Evolutionary conservation across 164 flowering plant genomes (phyloP).

Genomic region (Aristolochia fimbriata): DNA sequence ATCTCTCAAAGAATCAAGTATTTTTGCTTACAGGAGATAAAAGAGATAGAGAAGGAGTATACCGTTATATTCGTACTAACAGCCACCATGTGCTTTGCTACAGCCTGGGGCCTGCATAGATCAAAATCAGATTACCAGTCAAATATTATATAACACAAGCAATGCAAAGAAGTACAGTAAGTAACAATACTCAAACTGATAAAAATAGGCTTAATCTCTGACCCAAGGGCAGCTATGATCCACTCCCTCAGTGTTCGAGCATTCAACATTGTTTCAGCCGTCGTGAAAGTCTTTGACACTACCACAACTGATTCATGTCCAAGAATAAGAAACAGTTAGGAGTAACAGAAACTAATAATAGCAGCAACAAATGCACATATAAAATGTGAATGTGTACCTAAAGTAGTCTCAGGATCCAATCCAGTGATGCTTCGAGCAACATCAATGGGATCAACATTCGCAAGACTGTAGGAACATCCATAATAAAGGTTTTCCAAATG

Average conservation of each 20-base stretch:
- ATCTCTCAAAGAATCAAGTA: too few relatives aligned
- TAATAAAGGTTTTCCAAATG: conserved; percentile 1
- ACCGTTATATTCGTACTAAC: conserved; percentile 93
- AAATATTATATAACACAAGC: not conserved
- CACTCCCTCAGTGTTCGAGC: conserved; percentile 95
- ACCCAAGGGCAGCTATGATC: conserved; percentile 88
- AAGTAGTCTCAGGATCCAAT: conserved; percentile 88
- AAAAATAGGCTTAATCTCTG: conserved; percentile 12
- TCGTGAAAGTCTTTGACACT: conserved; percentile 97
- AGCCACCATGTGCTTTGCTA: conserved; percentile 99
- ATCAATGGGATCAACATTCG: conserved; percentile 95
- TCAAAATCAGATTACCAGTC: not conserved
- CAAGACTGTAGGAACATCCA: conserved; percentile 49
- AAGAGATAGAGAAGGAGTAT: conserved; percentile 5
- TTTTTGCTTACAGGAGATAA: too few relatives aligned
- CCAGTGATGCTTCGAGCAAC: conserved; percentile 75
- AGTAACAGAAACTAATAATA: not conserved
- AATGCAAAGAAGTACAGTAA: not conserved
- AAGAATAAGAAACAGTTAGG: conserved; percentile 3
- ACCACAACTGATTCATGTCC: conserved; percentile 62
- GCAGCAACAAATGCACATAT: not conserved
- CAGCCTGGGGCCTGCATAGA: conserved; percentile 69
- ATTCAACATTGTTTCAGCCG: conserved; percentile 98
- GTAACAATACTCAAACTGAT: not conserved
- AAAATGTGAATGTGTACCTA: conserved; percentile 34